Evolutionary conservation across 352 stramenopile genomes (phyloP).

Genomic region (Phytophthora sansomeana): DNA sequence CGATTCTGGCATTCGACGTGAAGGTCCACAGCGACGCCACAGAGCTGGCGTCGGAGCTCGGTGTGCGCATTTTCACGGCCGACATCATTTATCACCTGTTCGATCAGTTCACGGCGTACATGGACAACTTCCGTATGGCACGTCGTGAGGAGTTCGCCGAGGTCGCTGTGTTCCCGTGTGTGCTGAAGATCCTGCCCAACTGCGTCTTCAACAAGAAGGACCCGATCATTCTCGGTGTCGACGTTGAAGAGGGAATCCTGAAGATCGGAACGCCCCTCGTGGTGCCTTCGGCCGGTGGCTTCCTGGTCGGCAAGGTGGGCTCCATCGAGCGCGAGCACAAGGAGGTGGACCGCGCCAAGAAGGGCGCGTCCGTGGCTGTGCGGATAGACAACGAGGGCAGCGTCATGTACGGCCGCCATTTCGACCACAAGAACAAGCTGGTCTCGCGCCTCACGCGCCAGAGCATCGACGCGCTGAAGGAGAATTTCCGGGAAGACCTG

Average conservation of each 20-base stretch:
- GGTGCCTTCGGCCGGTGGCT: conserved; percentile 70
- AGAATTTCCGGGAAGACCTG: conserved; percentile 98
- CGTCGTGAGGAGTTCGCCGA: conserved; percentile 93
- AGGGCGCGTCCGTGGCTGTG: conserved; percentile 94
- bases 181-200: conserved; percentile 97
- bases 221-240: conserved; percentile 98
- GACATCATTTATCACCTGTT: conserved; percentile 99
- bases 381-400: conserved; percentile 97
- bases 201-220: conserved; percentile 99
- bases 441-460: conserved; percentile 89
- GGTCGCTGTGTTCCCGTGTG: conserved; percentile 94
- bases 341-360: conserved; percentile 95
- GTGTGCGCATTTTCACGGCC: conserved; percentile 98
- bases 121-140: conserved; percentile 94
- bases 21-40: conserved; percentile 96
- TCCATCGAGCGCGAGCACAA: conserved; percentile 98
- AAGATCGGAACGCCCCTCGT: conserved; percentile 98
- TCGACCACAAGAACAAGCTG: conserved; percentile 93
- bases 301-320: conserved; percentile 95
- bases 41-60: conserved; percentile 91
- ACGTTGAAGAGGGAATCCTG: conserved; percentile 97
- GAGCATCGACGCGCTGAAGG: conserved; percentile 99
- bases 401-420: conserved; percentile 98
- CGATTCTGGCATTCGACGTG: conserved; percentile 99
- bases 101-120: conserved; percentile 98